phyloP scores from a whole-genome alignment of 2,329 filamentous ascomycete species.

The Xylaria sp. region DNA sequence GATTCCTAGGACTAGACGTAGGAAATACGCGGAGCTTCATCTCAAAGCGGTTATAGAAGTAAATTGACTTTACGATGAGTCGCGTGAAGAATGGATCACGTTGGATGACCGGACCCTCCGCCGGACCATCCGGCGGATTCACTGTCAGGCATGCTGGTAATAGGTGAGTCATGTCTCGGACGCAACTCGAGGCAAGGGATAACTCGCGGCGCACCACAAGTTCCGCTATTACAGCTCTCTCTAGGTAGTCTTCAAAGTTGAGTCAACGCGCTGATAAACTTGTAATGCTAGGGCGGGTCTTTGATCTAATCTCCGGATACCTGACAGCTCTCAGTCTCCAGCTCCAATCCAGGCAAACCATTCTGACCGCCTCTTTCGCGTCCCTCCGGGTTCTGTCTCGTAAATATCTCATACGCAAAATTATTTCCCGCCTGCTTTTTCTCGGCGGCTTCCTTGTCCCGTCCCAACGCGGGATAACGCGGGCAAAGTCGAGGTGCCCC shows the following conservation, averaged over 20 bases:
- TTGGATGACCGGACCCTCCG: background rate
- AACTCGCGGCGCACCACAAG: no score
- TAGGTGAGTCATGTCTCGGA: background rate
- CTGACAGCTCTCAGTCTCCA: constrained; percentile 16
- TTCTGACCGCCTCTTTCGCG: background rate
- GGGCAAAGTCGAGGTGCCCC: constrained; percentile 18
- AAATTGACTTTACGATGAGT: background rate
- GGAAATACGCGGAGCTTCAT: background rate
- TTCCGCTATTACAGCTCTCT: no score
- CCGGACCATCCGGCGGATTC: background rate
- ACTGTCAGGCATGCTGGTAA: background rate
- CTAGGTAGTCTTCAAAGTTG: no score
- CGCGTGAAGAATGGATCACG: background rate
- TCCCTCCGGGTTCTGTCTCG: constrained; percentile 13
- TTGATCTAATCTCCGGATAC: no score
- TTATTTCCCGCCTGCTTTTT: background rate
- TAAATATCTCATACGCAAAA: constrained; percentile 19
- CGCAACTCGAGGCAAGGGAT: background rate
- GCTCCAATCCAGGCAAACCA: background rate
- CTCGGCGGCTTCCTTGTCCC: constrained; percentile 19
- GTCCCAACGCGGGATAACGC: constrained; percentile 21
- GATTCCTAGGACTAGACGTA: background rate
- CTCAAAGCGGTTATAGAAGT: background rate
- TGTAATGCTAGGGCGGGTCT: no score
- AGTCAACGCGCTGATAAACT: no score